These are phyloP conservation scores for Leptosphaerulina australis DNA, from an alignment of 2,329 filamentous ascomycete genomes.

Conservation along the genomic window DNA sequence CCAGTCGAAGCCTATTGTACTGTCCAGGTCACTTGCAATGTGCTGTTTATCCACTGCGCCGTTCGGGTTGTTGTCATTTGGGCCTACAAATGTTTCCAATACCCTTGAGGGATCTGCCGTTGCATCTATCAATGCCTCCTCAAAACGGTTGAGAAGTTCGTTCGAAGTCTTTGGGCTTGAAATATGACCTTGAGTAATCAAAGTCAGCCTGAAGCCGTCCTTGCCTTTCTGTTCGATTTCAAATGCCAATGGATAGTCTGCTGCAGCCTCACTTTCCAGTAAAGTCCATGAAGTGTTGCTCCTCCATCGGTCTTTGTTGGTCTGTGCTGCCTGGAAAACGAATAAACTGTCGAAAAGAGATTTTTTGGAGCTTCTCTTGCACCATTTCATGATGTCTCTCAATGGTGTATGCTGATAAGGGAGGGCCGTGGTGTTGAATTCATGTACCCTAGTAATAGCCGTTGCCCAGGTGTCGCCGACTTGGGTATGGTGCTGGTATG, in stretches of 20 bases:
- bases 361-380: constrained; percentile 59
- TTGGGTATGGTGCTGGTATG: constrained; percentile 63
- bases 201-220: constrained; percentile 59
- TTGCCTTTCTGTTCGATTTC: constrained; percentile 66
- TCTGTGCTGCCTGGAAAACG: constrained; percentile 69
- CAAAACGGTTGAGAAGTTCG: constrained; percentile 53
- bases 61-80: neutral
- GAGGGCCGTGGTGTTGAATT: constrained; percentile 70
- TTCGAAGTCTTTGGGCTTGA: constrained; percentile 45
- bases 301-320: constrained; percentile 27
- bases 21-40: neutral
- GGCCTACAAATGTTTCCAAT: constrained; percentile 24
- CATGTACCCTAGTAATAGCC: constrained; percentile 69
- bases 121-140: constrained; percentile 47
- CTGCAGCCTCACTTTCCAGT: constrained; percentile 49
- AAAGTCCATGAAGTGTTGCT: constrained; percentile 59
- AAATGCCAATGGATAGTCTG: constrained; percentile 78
- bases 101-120: constrained; percentile 39
- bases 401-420: constrained; percentile 80
- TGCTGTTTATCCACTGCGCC: neutral
- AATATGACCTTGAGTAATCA: constrained; percentile 63
- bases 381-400: constrained; percentile 81
- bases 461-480: constrained; percentile 62
- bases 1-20: constrained; percentile 61
- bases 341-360: constrained; percentile 77